Evolutionary conservation across 208 protist species (phyloP).

Genomic region (Trichomonas tenax): DNA sequence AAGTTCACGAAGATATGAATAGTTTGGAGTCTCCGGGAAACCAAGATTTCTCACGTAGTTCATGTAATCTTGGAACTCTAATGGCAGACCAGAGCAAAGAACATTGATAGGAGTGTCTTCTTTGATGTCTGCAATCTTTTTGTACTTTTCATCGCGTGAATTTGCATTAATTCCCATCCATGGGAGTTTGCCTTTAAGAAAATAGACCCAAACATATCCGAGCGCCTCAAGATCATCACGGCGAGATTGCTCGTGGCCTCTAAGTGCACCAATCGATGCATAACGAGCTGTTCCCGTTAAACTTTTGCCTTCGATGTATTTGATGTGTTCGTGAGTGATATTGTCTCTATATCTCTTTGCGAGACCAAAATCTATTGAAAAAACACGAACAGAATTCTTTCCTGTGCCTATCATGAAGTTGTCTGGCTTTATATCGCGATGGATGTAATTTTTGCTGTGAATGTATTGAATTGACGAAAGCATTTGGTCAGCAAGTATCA

Average conservation of each 20-base stretch:
- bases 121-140: neutral
- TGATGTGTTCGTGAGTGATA: slow-evolving; percentile 89
- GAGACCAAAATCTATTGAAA: slow-evolving; percentile 55
- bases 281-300: slow-evolving; percentile 97
- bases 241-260: slow-evolving; percentile 77
- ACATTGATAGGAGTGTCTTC: slow-evolving; percentile 67
- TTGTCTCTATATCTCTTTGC: slow-evolving; percentile 95
- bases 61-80: slow-evolving; percentile 85
- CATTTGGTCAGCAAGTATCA: slow-evolving; percentile 93
- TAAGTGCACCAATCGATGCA: slow-evolving; percentile 95
- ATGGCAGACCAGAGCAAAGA: slow-evolving; percentile 62
- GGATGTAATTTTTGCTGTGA: slow-evolving; percentile 87
- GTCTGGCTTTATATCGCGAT: slow-evolving; percentile 85
- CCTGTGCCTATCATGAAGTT: slow-evolving; percentile 92
- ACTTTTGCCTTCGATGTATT: slow-evolving; percentile 93
- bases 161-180: neutral
- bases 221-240: slow-evolving; percentile 64
- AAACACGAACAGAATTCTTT: slow-evolving; percentile 36
- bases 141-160: neutral
- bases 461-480: slow-evolving; percentile 77
- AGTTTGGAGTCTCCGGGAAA: slow-evolving; percentile 96
- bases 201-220: slow-evolving; percentile 94
- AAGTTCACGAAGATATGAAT: slow-evolving; percentile 68
- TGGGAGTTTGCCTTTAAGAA: slow-evolving; percentile 74
- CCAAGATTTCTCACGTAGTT: slow-evolving; percentile 79